Evolutionary conservation across 306 rosid genomes (phyloP).

Genomic region (Inga laurina): DNA sequence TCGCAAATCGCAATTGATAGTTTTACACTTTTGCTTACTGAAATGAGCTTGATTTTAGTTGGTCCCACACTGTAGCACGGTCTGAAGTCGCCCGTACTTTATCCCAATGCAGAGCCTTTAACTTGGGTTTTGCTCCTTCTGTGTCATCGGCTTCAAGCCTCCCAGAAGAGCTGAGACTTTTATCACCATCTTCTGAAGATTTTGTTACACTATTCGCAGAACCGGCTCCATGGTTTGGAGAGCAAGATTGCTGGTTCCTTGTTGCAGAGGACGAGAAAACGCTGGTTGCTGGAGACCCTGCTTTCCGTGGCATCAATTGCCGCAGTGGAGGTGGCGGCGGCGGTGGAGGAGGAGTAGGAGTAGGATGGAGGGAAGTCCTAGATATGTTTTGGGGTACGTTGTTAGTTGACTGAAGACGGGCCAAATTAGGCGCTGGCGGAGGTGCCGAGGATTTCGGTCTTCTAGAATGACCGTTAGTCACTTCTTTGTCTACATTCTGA

Average conservation of each 20-base stretch:
- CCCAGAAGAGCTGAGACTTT: constrained; percentile 47
- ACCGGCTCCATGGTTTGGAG: constrained; percentile 35
- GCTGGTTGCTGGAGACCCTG: constrained; percentile 34
- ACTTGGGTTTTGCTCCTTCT: constrained; percentile 76
- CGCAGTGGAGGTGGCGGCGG: constrained; percentile 42
- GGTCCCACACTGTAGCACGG: constrained; percentile 98
- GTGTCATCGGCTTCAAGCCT: constrained; percentile 61
- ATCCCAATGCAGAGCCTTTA: constrained; percentile 96
- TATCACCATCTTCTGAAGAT: constrained; percentile 29
- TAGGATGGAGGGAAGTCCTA: constrained; percentile 28
- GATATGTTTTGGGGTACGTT: constrained; percentile 27
- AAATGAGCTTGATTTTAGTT: constrained; percentile 92
- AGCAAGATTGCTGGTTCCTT: constrained; percentile 36
- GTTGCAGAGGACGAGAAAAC: constrained; percentile 33
- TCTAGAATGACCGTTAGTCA: constrained; percentile 32
- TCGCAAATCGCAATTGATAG: background rate
- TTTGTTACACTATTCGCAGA: constrained; percentile 39
- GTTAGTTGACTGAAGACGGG: constrained; percentile 59
- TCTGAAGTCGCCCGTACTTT: constrained; percentile 96
- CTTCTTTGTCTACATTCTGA: constrained; percentile 21
- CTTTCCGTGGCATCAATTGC: constrained; percentile 27
- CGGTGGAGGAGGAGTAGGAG: background rate
- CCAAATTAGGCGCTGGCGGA: constrained; percentile 67
- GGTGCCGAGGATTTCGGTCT: constrained; percentile 72
- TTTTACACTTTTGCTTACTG: constrained; percentile 51